Evolutionary conservation across 345 rosid species (phyloP), one percentile per base, ranked within the genome.

Genomic region (Acer campestre): DNA sequence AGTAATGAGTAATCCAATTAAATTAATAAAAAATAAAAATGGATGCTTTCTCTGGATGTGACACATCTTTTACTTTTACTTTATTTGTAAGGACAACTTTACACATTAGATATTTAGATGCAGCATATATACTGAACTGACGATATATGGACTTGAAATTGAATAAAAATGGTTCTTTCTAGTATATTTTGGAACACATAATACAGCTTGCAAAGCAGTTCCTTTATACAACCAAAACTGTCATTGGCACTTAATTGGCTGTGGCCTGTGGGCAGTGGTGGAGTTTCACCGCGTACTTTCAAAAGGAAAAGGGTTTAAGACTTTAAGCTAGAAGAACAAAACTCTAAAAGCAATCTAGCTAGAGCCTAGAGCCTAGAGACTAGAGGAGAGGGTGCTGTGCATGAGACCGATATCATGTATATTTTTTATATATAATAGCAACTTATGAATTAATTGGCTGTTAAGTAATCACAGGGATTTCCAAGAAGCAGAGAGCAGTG

Each of bases 401-500:
- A n/a, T n/a, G 61, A 56, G 9, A n/a, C 4, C 38, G 38, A 35
- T 35, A 3, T 31, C 1, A 29, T 1, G 38, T 35, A 35, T 35
- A 35, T 35, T 35, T 4, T 35, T n/a, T n/a, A n/a, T n/a, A n/a
- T n/a, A n/a, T n/a, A n/a, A 35, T 35, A 35, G 38, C 38, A 35
- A 35, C 38, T 35, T 4, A 29, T 29, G 0, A 4, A 35, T 6
- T 17, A 20, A 56, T n/a, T 5, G 23, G 23, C 10, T 56, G 61
- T 56, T 56, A n/a, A 56, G 61, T 20, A 56, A 56, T n/a, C 61
- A 4, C 61, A 56, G 2, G 35, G 35, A 31, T 31, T 31, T 31
- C 38, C 6, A 4, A 35, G 38, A 4, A 35, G 6, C 38, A n/a
- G 61, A 12, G 61, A 12, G 68, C 80, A 80, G 86, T 85, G 86